Percentiles rank a stretch among this genome's conserved stretches.
Conservation (phyloP, 2,329 filamentous ascomycete genomes). For the Passalora sequoiae region DNA sequence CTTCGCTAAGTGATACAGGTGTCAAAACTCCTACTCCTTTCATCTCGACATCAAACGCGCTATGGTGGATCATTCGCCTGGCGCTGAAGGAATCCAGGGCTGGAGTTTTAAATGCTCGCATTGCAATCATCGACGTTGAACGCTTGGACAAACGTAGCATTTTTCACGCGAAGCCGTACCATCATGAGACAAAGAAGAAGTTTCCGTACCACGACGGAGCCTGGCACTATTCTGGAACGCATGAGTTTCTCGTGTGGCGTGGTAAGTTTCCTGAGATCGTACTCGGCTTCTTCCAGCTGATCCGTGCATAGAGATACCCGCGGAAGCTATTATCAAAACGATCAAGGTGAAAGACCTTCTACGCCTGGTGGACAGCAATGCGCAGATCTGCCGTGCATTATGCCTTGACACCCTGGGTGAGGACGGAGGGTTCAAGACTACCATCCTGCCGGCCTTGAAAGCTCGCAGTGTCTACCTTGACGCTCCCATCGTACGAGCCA, state of each 20-base stretch:
- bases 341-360: slow-evolving; percentile 13
- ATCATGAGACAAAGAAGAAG: slow-evolving; percentile 8
- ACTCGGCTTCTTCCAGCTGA: not conserved
- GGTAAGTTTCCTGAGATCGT: not conserved
- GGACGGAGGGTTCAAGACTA: not conserved
- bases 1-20: too few species aligned
- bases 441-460: not conserved
- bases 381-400: not conserved
- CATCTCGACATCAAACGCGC: slow-evolving; percentile 12
- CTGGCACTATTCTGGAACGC: slow-evolving; percentile 10
- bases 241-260: slow-evolving; percentile 16
- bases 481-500: not conserved
- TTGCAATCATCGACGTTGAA: slow-evolving; percentile 14
- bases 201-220: slow-evolving; percentile 2
- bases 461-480: slow-evolving; percentile 1
- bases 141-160: slow-evolving; percentile 6
- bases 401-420: not conserved
- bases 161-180: slow-evolving; percentile 8
- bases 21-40: slow-evolving; percentile 12
- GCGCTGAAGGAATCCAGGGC: slow-evolving; percentile 8
- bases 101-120: slow-evolving; percentile 5
- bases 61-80: slow-evolving; percentile 13
- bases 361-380: not conserved
- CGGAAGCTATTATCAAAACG: slow-evolving; percentile 12
- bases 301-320: slow-evolving; percentile 8